phyloP scores from a whole-genome alignment of 257 asterid species.

The Verbascum thapsus region DNA sequence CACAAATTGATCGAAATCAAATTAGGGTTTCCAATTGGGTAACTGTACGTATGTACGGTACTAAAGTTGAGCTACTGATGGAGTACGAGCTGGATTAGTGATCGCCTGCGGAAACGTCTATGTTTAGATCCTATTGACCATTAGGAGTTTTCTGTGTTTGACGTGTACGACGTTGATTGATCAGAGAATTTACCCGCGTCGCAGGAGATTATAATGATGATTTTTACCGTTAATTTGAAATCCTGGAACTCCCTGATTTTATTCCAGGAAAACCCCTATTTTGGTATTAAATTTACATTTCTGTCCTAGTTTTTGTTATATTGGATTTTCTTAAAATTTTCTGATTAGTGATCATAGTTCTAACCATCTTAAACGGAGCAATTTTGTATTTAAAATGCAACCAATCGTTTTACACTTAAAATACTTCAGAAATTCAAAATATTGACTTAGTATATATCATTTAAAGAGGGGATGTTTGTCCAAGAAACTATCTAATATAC shows the following conservation, averaged over 20 bases:
- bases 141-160: neutral
- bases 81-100: constrained; percentile 15
- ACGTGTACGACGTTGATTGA: neutral
- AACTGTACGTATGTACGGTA: constrained; percentile 30
- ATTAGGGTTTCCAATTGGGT: constrained; percentile 50
- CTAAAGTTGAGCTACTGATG: neutral
- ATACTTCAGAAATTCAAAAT: too few relatives aligned
- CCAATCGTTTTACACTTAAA: too few relatives aligned
- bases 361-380: too few relatives aligned
- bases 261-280: too few relatives aligned
- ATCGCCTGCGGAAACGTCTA: constrained; percentile 30
- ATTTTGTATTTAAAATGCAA: too few relatives aligned
- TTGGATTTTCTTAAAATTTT: too few relatives aligned
- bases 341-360: too few relatives aligned
- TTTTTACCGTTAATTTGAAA: constrained; percentile 8
- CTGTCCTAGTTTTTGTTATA: too few relatives aligned
- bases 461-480: too few relatives aligned
- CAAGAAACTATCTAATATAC: neutral
- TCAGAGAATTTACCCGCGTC: neutral
- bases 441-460: too few relatives aligned
- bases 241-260: too few relatives aligned
- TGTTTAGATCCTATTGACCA: constrained; percentile 2
- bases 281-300: too few relatives aligned
- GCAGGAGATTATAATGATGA: neutral
- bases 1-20: constrained; percentile 36